phyloP scores from a whole-genome alignment of 129 eudicot species.

The Centaurea solstitialis region DNA sequence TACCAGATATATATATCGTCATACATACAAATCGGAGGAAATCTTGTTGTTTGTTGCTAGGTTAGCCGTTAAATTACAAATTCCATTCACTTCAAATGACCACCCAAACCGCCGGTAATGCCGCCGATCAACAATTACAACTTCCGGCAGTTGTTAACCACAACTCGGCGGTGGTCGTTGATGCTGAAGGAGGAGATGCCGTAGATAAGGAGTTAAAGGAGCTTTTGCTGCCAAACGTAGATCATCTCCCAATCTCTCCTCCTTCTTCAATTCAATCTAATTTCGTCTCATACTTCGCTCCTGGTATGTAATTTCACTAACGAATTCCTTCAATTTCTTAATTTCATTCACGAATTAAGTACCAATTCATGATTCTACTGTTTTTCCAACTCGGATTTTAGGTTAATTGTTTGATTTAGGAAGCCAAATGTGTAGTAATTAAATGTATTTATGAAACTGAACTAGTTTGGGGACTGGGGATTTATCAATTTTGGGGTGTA shows the following conservation, averaged over 20 bases:
- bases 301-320: constrained; percentile 44
- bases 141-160: not conserved
- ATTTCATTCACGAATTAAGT: not conserved
- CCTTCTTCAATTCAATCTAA: constrained; percentile 69
- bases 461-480: not conserved
- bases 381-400: not conserved
- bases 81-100: constrained; percentile 19
- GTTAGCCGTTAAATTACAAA: constrained; percentile 19
- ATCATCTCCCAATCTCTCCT: constrained; percentile 63
- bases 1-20: not conserved
- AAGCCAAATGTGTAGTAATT: constrained; percentile 6
- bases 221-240: constrained; percentile 57
- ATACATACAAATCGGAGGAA: constrained; percentile 15
- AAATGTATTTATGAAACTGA: not conserved
- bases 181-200: constrained; percentile 40
- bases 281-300: constrained; percentile 66
- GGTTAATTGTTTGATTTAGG: not conserved
- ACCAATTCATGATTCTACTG: not conserved
- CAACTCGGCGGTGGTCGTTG: not conserved
- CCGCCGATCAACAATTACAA: constrained; percentile 10
- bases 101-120: constrained; percentile 15
- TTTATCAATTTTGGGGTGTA: too few relatives aligned
- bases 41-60: not conserved
- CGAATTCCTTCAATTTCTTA: not conserved
- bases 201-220: constrained; percentile 42